Conservation (phyloP, 1,284 basidiomycete species). For the Malassezia globosa region DNA sequence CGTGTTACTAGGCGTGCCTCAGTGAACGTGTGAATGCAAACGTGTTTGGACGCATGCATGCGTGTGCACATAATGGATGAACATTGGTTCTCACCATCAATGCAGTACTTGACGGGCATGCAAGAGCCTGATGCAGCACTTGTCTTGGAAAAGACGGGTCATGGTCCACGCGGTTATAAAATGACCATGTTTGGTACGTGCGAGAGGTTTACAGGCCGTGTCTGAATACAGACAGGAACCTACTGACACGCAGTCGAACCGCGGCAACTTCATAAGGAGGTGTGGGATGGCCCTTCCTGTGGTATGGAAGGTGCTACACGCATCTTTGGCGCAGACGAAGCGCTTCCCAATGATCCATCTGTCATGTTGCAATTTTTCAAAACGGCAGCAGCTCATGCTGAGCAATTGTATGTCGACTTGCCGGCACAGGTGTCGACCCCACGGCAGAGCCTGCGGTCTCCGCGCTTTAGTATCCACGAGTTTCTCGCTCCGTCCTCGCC, state of each 20-base stretch:
- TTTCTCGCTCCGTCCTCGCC: conserved; percentile 37
- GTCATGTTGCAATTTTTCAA: conserved; percentile 30
- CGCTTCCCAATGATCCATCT: conserved; percentile 28
- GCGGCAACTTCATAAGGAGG: conserved; percentile 64
- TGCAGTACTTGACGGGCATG: conserved; percentile 56
- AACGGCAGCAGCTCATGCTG: conserved; percentile 22
- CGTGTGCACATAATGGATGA: no score
- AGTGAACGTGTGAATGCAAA: no score
- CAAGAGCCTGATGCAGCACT: conserved; percentile 83
- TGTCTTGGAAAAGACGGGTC: conserved; percentile 48
- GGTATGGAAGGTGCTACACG: conserved; percentile 32
- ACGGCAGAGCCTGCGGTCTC: conserved; percentile 16
- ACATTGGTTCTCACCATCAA: neutral
- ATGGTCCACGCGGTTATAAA: conserved; percentile 58
- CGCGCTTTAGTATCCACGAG: conserved; percentile 29
- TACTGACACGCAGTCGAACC: conserved; percentile 49
- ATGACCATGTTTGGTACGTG: conserved; percentile 66
- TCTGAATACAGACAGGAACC: no score
- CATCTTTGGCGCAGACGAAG: conserved; percentile 45
- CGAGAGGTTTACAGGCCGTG: no score
- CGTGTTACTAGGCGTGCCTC: no score
- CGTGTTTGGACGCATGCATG: no score
- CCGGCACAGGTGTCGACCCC: conserved; percentile 29
- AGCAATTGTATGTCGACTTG: conserved; percentile 41
- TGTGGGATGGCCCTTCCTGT: conserved; percentile 78